Base-by-base conservation (phyloP, 129 eudicot species). In the Flaveria trinervia region DNA sequence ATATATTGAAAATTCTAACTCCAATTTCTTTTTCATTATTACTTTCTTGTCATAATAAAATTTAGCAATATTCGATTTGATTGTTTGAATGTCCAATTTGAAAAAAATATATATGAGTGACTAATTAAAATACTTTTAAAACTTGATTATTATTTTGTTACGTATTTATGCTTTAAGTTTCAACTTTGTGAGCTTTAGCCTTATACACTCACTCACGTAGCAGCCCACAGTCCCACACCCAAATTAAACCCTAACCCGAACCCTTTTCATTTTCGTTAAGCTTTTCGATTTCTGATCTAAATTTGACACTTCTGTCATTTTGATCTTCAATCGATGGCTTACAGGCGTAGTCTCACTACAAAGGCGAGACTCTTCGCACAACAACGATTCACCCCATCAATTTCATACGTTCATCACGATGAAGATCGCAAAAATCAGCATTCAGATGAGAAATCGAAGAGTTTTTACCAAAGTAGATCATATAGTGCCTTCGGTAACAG, bases 281-380 rank as follows among this genome's bases (percentile, higher is more conserved):
- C 54, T 49, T 15, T 13, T 49, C 54, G 14, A 49, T 49, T 49
- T 49, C 54, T 49, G 16, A 13, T 13, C 54, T 49, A 4, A 79
- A 30, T 49, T 15, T 20, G 72, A 61, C 51, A 33, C 72, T 68
- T 36, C 41, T 36, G 41, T 36, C 5, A 36, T 36, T 80, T 48
- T 55, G 68, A 46, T 51, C 33, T 12, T 51, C 5, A 49, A 50
- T 74, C 80, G 51, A 88, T 88, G 92, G 97, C 97, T 4, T 91
- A 75, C 80, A 79, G 97, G 72, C 91, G 97, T 61, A 73, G 89
- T 61, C 80, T 91, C 62, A 64, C 86, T 30, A 60, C 78, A 43
- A 65, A 79, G 45, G 79, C 91, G n/a, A 91, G 82, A 74, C 84
- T 78, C 1, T 78, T 77, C 74, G 74, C 86, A 54, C 86, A 79